Base-by-base conservation (phyloP, 345 rosid genomes). In the Citrus glauca region DNA sequence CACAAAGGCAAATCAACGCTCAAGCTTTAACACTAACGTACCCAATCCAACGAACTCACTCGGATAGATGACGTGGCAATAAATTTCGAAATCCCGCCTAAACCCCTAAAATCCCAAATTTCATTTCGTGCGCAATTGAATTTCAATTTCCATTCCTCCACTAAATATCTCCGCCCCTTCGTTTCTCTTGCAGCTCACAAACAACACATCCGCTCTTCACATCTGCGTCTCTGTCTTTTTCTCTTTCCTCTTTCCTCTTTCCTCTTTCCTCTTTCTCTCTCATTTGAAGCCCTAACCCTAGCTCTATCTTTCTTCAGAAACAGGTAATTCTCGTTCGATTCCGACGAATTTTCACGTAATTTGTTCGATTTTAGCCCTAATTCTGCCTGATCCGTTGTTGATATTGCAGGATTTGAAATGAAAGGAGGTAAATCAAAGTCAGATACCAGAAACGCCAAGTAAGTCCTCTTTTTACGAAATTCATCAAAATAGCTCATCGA, bases 371-470 rank as follows among this genome's bases (percentile, higher is more conserved):
- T 55, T 2, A 14, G 9, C 6, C 2, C 17, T 33, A 4, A 8
- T 69, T 71, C 69, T 59, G 1, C 59, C 77, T 81, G 88, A 85
- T 86, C 77, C 25, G 65, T 9, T 77, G 35, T 64, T 74, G 2
- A 50, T 1, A 4, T 4, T 83, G 84, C 87, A 94, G 95, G 84
- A 84, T 87, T 85, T 55, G 84, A 63, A 73, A 96, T 94, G 99
- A 96, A 96, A 82, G 99, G 98, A 85, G 95, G 90, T 68, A 96
- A 89, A 86, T 90, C 99, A 6, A 91, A 87, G 89, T 76, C 97
- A 6, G 97, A 90, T 28, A 62, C 95, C n/a, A 92, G 86, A 89
- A 89, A 74, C 85, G 10, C 92, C 27, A 90, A 89, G 99, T 96
- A 66, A 87, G 92, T 76, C 71, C 77, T 64, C 37, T 32, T 33